Evolutionary conservation across 116 monocot genomes (phyloP), one percentile per base, ranked within the genome.

Genomic region (Thalassia testudinum): DNA sequence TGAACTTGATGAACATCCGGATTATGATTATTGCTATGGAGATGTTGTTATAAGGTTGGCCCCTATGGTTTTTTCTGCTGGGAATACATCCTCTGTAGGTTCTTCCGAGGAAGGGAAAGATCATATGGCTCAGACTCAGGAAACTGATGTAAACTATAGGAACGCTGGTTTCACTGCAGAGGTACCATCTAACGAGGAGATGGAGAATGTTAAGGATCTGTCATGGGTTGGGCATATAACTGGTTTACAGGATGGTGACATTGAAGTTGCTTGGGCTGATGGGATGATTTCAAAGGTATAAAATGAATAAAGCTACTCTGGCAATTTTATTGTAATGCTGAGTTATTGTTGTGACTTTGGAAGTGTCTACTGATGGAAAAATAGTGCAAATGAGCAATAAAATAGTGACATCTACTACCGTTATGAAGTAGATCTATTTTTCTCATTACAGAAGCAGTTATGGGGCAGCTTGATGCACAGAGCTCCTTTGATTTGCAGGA

Each of bases 201-300:
- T 57, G 27, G 27, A 43, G 60, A 45, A 67, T 37, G 77, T 70
- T 65, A 62, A 52, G 30, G 37, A 53, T 60, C 57, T 87, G 34
- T 75, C 87, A 63, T 87, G 95, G 95, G 88, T 87, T 6, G 95
- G 95, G 58, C 84, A 87, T 63, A 87, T 95, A 50, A 76, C 75
- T 49, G 81, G 95, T 58, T 68, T 95, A 14, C 64, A 69, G 54
- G 88, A 84, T 53, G 95, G 95, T 76, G 78, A 84, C 54, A 95
- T 95, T 79, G 75, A 87, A 81, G 95, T 95, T 37, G 64, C 73
- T 47, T 95, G 95, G 87, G 81, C 74, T 48, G 84, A 95, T 70
- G 80, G 95, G 17, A 76, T 69, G 69, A 70, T 84, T 18, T 95
- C 95, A 57, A 84, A 70, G 76, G 95, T 95, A 67, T 17, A 3